These are phyloP conservation scores for Geotrichum ghanense DNA, from an alignment of 805 yeast species.

Conservation along the genomic window DNA sequence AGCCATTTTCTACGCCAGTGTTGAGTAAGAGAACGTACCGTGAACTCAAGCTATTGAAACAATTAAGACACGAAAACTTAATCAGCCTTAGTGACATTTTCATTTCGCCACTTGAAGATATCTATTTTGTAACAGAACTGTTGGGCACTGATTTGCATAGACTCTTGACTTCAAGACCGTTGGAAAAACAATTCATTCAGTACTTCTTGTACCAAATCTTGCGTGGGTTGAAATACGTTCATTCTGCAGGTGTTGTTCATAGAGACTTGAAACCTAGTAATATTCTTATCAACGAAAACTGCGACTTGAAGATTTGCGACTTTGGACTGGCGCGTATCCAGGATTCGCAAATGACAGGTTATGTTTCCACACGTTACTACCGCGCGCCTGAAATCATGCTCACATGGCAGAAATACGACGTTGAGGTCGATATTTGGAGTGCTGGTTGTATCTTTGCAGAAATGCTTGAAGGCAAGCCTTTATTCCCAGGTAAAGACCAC, in stretches of 20 bases:
- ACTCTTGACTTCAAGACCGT: conserved; percentile 80
- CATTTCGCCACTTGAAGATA: conserved; percentile 89
- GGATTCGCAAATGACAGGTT: conserved; percentile 99
- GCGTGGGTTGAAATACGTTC: conserved; percentile 81
- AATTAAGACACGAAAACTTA: conserved; percentile 86
- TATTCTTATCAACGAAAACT: conserved; percentile 76
- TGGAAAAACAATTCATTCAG: conserved; percentile 93
- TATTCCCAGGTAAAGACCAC: conserved; percentile 97
- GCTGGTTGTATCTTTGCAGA: conserved; percentile 97
- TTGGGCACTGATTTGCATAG: conserved; percentile 96
- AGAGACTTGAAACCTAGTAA: conserved; percentile 77
- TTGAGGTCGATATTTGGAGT: conserved; percentile 96
- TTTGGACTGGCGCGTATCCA: conserved; percentile 94
- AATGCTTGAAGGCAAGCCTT: conserved; percentile 94
- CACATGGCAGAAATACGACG: conserved; percentile 96
- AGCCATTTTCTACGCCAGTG: conserved; percentile 90
- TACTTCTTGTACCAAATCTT: conserved; percentile 89
- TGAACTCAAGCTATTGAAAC: conserved; percentile 86
- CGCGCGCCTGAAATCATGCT: conserved; percentile 98
- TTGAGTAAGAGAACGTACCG: conserved; percentile 94
- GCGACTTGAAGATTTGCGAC: conserved; percentile 85
- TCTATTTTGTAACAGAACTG: conserved; percentile 88
- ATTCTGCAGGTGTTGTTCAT: conserved; percentile 86
- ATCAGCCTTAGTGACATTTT: conserved; percentile 90
- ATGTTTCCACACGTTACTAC: conserved; percentile 90